Conservation (phyloP, 345 rosid species). For the Clarkia xantiana region DNA sequence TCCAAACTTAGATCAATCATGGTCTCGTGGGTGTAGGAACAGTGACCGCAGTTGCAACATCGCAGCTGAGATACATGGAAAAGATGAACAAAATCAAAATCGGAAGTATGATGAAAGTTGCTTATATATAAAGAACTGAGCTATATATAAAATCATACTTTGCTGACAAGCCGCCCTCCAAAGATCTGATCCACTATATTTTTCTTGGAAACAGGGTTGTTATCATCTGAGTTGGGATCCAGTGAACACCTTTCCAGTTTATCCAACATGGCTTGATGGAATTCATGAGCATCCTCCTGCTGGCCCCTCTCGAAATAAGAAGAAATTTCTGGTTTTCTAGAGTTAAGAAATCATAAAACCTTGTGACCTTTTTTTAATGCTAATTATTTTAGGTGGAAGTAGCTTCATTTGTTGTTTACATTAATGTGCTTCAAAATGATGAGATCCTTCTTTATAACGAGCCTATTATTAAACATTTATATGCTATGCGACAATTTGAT, state of each 20-base stretch:
- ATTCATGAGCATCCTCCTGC: slow-evolving; percentile 91
- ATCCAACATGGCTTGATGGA: slow-evolving; percentile 59
- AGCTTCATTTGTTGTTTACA: neutral
- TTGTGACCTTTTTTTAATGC: too few relatives aligned
- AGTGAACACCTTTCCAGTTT: slow-evolving; percentile 51
- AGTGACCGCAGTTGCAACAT: slow-evolving; percentile 56
- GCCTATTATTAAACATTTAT: too few relatives aligned
- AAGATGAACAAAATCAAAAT: neutral
- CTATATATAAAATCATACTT: slow-evolving; percentile 24
- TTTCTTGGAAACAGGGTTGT: slow-evolving; percentile 12
- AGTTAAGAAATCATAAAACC: slow-evolving; percentile 25
- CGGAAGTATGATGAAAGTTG: neutral
- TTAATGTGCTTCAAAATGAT: too few relatives aligned
- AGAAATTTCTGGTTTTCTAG: slow-evolving; percentile 30
- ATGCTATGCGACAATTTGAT: neutral
- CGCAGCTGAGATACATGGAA: slow-evolving; percentile 24
- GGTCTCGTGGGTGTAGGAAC: slow-evolving; percentile 47
- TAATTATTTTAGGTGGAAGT: too few relatives aligned
- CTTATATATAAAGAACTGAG: neutral
- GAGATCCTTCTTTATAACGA: too few relatives aligned
- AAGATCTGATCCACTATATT: slow-evolving; percentile 48
- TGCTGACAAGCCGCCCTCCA: slow-evolving; percentile 62
- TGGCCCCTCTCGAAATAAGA: slow-evolving; percentile 37
- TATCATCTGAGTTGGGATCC: slow-evolving; percentile 15
- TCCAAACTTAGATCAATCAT: slow-evolving; percentile 64